phyloP scores from a whole-genome alignment of 2,329 filamentous ascomycete species.

The Diaporthe sp. region DNA sequence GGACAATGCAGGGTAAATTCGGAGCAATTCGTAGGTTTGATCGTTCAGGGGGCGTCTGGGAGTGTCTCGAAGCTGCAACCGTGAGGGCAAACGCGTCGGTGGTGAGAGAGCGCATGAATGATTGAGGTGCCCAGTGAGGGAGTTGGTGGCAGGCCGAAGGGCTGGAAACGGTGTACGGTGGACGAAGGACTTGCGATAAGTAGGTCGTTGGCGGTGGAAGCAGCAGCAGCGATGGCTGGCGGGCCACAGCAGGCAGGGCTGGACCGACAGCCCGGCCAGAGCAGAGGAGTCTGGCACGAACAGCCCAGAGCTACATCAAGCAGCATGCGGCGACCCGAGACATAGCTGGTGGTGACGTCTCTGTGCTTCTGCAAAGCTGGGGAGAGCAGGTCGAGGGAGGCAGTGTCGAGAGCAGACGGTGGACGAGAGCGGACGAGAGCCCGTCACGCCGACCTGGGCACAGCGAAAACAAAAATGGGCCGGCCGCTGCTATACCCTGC shows the following conservation, averaged over 20 bases:
- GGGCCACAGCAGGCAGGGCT: slow-evolving; percentile 23
- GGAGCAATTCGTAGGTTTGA: slow-evolving; percentile 38
- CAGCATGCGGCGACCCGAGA: slow-evolving; percentile 40
- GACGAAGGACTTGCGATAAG: slow-evolving; percentile 9
- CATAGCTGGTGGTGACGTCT: slow-evolving; percentile 41
- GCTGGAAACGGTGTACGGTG: background rate
- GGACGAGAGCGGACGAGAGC: slow-evolving; percentile 4
- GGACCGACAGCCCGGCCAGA: slow-evolving; percentile 34
- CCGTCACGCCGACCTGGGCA: slow-evolving; percentile 1
- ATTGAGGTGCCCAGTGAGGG: slow-evolving; percentile 37
- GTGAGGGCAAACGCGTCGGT: slow-evolving; percentile 48
- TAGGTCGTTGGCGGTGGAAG: slow-evolving; percentile 5
- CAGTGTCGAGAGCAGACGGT: slow-evolving; percentile 14
- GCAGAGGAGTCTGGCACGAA: slow-evolving; percentile 38
- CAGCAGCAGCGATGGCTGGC: slow-evolving; percentile 1
- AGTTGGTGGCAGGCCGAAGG: slow-evolving; percentile 42
- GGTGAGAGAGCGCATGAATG: slow-evolving; percentile 29
- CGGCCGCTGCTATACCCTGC: background rate
- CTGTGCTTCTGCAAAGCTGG: slow-evolving; percentile 27
- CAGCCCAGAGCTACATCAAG: slow-evolving; percentile 42
- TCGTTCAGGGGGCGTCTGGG: slow-evolving; percentile 29
- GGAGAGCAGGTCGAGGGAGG: background rate
- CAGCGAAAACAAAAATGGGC: slow-evolving; percentile 19
- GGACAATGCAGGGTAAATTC: slow-evolving; percentile 37
- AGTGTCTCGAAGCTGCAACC: slow-evolving; percentile 34